Conservation (phyloP, 192 early-diverging fungal genomes). For the Backusella macrospora region DNA sequence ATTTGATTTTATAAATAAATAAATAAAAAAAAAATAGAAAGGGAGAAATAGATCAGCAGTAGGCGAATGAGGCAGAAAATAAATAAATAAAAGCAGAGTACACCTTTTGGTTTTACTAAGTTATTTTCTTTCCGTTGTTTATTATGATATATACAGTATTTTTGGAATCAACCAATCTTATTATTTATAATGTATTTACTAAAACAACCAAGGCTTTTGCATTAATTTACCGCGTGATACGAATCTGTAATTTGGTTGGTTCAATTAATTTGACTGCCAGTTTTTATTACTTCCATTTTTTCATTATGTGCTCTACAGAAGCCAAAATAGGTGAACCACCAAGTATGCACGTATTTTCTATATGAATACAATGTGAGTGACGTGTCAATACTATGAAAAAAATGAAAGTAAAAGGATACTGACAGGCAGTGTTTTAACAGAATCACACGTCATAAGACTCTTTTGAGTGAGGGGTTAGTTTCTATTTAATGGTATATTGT, state of each 20-base stretch:
- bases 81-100: background rate
- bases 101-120: background rate
- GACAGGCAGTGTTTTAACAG: too few relatives aligned
- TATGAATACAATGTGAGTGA: background rate
- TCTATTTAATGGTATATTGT: too few relatives aligned
- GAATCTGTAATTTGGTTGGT: constrained; percentile 14
- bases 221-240: constrained; percentile 7
- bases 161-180: constrained; percentile 13
- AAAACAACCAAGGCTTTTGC: background rate
- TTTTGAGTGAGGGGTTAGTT: too few relatives aligned
- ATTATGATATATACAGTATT: background rate
- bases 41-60: constrained; percentile 9
- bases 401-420: too few relatives aligned
- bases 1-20: background rate
- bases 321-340: too few relatives aligned
- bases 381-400: too few relatives aligned
- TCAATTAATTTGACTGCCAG: background rate
- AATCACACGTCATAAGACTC: too few relatives aligned
- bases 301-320: background rate
- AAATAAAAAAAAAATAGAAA: constrained; percentile 20
- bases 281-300: background rate
- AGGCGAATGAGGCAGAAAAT: background rate
- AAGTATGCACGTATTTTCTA: too few relatives aligned
- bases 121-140: background rate
- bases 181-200: background rate